Evolutionary conservation across 805 yeast species (phyloP).

Genomic region (Blastobotrys robertii): DNA sequence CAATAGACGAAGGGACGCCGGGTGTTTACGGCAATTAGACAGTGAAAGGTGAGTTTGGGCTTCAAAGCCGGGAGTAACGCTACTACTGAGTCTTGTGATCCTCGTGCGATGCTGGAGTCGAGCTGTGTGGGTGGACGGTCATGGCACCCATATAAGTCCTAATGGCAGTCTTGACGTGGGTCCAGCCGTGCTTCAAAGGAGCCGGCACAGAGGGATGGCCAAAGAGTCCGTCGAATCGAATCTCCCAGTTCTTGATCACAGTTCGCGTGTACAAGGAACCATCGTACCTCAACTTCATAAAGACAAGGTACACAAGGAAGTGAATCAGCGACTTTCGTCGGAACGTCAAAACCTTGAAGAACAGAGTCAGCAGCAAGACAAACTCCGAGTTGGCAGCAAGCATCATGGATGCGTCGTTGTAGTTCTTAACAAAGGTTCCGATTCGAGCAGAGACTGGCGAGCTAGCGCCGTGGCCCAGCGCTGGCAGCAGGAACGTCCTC

Average conservation of each 20-base stretch:
- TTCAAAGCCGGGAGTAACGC: too few relatives aligned
- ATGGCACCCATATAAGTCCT: neutral
- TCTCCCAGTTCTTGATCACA: conserved; percentile 59
- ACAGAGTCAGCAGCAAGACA: conserved; percentile 18
- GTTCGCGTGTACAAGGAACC: conserved; percentile 63
- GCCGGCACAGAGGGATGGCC: conserved; percentile 48
- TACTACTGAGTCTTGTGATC: too few relatives aligned
- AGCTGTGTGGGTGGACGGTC: too few relatives aligned
- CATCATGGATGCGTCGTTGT: conserved; percentile 51
- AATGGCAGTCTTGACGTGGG: conserved; percentile 31
- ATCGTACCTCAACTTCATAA: conserved; percentile 71
- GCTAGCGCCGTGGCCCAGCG: conserved; percentile 32
- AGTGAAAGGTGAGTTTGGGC: too few relatives aligned
- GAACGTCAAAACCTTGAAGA: conserved; percentile 36
- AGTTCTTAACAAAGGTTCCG: conserved; percentile 37
- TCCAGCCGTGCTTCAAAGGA: conserved; percentile 40
- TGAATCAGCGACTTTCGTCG: conserved; percentile 51
- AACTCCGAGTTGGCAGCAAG: conserved; percentile 54
- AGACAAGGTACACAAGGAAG: conserved; percentile 40
- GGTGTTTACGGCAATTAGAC: too few relatives aligned
- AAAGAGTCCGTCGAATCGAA: conserved; percentile 49
- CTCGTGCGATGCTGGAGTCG: too few relatives aligned
- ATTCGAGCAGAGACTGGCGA: conserved; percentile 26
- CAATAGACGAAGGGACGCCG: too few relatives aligned
- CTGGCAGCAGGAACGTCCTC: conserved; percentile 58